Conservation (phyloP, 108 stramenopile species). For the Nitzschia palea region DNA sequence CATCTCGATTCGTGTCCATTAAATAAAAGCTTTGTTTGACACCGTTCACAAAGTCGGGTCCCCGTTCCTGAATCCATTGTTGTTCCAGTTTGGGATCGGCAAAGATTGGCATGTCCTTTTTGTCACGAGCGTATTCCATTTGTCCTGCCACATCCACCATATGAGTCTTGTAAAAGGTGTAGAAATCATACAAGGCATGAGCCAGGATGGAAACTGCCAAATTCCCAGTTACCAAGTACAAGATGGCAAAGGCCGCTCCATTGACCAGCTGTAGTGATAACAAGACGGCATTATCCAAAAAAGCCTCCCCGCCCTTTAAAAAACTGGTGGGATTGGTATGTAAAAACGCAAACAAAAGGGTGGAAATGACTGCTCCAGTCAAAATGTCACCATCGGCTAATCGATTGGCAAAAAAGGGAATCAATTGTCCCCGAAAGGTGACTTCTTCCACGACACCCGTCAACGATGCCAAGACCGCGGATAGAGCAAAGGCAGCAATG, state of each 20-base stretch:
- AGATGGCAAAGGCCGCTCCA: constrained; percentile 22
- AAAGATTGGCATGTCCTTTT: constrained; percentile 22
- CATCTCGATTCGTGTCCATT: constrained; percentile 64
- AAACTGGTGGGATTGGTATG: constrained; percentile 37
- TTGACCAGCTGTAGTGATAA: constrained; percentile 27
- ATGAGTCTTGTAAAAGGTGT: constrained; percentile 38
- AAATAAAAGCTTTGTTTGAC: constrained; percentile 29
- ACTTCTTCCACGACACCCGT: constrained; percentile 35
- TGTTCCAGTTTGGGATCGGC: background rate
- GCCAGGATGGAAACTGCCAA: constrained; percentile 35
- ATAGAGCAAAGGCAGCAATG: constrained; percentile 3
- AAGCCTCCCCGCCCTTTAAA: constrained; percentile 24
- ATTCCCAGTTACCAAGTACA: constrained; percentile 26
- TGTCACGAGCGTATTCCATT: constrained; percentile 26
- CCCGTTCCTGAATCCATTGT: constrained; percentile 23
- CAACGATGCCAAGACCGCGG: constrained; percentile 12
- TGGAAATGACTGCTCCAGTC: constrained; percentile 17
- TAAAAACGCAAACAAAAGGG: constrained; percentile 30
- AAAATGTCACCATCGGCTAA: constrained; percentile 20
- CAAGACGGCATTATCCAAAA: constrained; percentile 29
- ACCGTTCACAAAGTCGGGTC: constrained; percentile 28
- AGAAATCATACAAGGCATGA: constrained; percentile 37
- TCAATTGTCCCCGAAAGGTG: constrained; percentile 33
- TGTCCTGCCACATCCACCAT: constrained; percentile 41
- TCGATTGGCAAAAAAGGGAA: constrained; percentile 22